Conservation (phyloP, 768 basidiomycete genomes). For the Mrakia frigida region DNA sequence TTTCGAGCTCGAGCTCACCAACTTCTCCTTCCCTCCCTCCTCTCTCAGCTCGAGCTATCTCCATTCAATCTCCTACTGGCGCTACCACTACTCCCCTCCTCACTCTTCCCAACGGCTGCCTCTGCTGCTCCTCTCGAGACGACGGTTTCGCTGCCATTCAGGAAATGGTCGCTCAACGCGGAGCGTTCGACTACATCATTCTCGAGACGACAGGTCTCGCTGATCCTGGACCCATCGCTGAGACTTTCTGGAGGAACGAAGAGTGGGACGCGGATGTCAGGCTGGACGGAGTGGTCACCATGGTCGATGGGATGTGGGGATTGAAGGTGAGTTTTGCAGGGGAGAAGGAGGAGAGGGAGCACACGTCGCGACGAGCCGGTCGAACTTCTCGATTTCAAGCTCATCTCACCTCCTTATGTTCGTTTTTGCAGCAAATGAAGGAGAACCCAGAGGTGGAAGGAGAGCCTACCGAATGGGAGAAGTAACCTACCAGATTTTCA, state of each 20-base stretch:
- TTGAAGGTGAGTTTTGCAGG: conserved; percentile 47
- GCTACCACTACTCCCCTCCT: conserved; percentile 20
- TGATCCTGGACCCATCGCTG: conserved; percentile 62
- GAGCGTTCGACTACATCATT: conserved; percentile 88
- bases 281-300: conserved; percentile 80
- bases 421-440: conserved; percentile 61
- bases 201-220: conserved; percentile 94
- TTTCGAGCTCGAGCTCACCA: conserved; percentile 11
- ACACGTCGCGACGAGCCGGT: neutral
- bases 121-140: conserved; percentile 98
- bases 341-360: neutral
- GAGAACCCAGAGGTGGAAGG: conserved; percentile 65
- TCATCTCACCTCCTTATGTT: neutral
- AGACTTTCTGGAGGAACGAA: conserved; percentile 49
- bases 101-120: conserved; percentile 61
- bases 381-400: neutral
- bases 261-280: conserved; percentile 46
- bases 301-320: conserved; percentile 85
- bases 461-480: conserved; percentile 68
- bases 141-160: conserved; percentile 88
- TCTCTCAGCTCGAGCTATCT: conserved; percentile 21
- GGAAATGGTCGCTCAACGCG: conserved; percentile 77
- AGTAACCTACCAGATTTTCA: conserved; percentile 48
- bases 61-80: conserved; percentile 23
- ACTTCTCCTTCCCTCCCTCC: neutral